A percentile compares a stretch with the other conserved stretches of the same genome.
phyloP scores from a whole-genome alignment of 2,329 filamentous ascomycete genomes.

The Metarhizium brunneum region DNA sequence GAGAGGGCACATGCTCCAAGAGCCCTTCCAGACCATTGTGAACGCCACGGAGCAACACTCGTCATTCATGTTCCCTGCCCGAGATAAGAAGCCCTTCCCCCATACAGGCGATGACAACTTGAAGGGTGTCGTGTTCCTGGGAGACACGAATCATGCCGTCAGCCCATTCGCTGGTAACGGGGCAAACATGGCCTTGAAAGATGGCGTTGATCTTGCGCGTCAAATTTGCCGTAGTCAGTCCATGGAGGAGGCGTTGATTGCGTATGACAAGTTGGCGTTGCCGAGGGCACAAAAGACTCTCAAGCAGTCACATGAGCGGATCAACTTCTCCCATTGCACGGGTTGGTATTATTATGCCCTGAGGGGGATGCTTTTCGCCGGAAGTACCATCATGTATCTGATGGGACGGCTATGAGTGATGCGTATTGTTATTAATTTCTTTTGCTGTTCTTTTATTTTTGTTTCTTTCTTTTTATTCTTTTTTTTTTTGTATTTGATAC shows the following conservation, averaged over 20 bases:
- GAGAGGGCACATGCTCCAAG: constrained; percentile 19
- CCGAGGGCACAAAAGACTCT: constrained; percentile 18
- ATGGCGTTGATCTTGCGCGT: not conserved
- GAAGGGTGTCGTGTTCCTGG: constrained; percentile 25
- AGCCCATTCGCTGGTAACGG: constrained; percentile 35
- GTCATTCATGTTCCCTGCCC: constrained; percentile 26
- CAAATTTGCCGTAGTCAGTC: constrained; percentile 17
- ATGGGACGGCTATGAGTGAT: not conserved
- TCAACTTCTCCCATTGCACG: constrained; percentile 6
- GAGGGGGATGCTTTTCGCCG: not conserved
- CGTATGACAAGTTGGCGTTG: constrained; percentile 24
- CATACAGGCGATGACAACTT: constrained; percentile 14
- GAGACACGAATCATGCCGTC: constrained; percentile 36
- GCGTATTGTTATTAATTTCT: not conserved
- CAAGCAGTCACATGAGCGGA: constrained; percentile 10
- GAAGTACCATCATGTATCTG: not conserved
- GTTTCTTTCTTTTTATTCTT: too few species aligned
- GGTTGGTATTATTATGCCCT: constrained; percentile 1
- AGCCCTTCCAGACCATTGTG: constrained; percentile 26
- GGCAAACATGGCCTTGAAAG: constrained; percentile 26
- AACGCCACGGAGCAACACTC: constrained; percentile 21
- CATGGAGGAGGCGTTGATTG: constrained; percentile 17
- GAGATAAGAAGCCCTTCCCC: constrained; percentile 31
- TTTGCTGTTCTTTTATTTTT: too few species aligned
- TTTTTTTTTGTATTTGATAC: too few species aligned